phyloP scores from a whole-genome alignment of 352 stramenopile genomes.

The Phytophthora lateralis region DNA sequence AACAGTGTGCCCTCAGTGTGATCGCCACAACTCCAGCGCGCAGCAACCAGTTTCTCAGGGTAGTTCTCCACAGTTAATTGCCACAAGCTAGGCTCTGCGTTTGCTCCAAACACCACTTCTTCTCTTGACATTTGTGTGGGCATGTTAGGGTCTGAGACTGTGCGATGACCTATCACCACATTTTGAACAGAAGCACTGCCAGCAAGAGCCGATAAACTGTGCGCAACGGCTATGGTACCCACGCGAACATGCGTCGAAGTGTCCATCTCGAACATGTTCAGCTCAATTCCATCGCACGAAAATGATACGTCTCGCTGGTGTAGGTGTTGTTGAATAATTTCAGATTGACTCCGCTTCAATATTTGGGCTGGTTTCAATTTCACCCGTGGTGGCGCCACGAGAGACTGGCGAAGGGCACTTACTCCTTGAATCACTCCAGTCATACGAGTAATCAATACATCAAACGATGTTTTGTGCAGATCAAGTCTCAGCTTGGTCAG shows the following conservation, averaged over 20 bases:
- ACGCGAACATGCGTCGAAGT: constrained; percentile 65
- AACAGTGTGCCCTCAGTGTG: constrained; percentile 51
- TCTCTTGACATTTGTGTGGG: constrained; percentile 32
- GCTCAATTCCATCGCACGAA: constrained; percentile 64
- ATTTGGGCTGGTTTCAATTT: constrained; percentile 12
- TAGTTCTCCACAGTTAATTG: constrained; percentile 75
- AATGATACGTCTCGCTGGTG: constrained; percentile 35
- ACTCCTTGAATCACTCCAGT: constrained; percentile 20
- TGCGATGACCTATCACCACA: constrained; percentile 54
- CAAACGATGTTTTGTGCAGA: constrained; percentile 31
- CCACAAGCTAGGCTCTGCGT: constrained; percentile 72
- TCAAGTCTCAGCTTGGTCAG: constrained; percentile 45
- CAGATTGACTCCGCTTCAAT: constrained; percentile 2
- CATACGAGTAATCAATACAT: constrained; percentile 24
- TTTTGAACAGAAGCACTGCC: constrained; percentile 69
- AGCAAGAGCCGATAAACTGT: constrained; percentile 28
- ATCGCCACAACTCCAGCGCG: constrained; percentile 53
- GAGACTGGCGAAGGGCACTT: constrained; percentile 14
- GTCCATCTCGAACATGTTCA: constrained; percentile 35
- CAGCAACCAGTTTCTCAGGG: constrained; percentile 67
- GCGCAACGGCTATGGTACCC: constrained; percentile 42
- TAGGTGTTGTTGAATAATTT: background rate
- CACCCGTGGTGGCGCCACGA: constrained; percentile 1
- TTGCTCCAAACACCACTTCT: constrained; percentile 72
- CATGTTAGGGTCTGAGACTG: background rate